phyloP scores from a whole-genome alignment of 164 flowering plant genomes.

The Chloranthus sessilifolius region DNA sequence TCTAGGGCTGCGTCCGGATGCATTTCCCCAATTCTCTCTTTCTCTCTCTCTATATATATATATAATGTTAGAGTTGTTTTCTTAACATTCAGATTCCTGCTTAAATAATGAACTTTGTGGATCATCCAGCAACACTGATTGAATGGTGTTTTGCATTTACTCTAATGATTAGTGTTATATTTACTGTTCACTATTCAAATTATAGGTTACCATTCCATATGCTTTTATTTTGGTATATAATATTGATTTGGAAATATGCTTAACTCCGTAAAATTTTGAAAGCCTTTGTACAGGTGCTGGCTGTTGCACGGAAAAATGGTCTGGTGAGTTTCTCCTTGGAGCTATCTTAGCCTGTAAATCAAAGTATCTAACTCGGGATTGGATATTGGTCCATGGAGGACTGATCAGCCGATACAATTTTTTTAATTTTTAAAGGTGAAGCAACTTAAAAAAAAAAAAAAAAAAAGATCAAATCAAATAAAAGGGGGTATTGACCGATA shows the following conservation, averaged over 20 bases:
- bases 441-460: not conserved
- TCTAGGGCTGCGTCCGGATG: too few species aligned
- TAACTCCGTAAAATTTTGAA: not conserved
- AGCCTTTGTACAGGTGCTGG: constrained; percentile 58
- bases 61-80: too few species aligned
- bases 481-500: too few species aligned
- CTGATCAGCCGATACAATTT: too few species aligned
- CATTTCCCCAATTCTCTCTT: too few species aligned
- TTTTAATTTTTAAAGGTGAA: not conserved
- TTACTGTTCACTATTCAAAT: not conserved
- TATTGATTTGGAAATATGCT: not conserved
- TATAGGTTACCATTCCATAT: not conserved
- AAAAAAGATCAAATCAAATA: not conserved
- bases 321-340: constrained; percentile 42
- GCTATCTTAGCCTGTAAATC: too few species aligned
- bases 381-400: too few species aligned
- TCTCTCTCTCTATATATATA: too few species aligned
- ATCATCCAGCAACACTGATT: not conserved
- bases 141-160: too few species aligned
- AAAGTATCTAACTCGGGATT: too few species aligned
- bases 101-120: not conserved
- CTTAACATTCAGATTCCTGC: too few species aligned
- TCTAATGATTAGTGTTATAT: not conserved
- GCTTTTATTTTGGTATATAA: not conserved
- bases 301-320: constrained; percentile 81